A percentile compares a stretch with the other conserved stretches of the same genome.
These are phyloP conservation scores for Magnaporthiopsis rhizophila DNA, from an alignment of 2,329 filamentous ascomycete species.

Conservation along the genomic window DNA sequence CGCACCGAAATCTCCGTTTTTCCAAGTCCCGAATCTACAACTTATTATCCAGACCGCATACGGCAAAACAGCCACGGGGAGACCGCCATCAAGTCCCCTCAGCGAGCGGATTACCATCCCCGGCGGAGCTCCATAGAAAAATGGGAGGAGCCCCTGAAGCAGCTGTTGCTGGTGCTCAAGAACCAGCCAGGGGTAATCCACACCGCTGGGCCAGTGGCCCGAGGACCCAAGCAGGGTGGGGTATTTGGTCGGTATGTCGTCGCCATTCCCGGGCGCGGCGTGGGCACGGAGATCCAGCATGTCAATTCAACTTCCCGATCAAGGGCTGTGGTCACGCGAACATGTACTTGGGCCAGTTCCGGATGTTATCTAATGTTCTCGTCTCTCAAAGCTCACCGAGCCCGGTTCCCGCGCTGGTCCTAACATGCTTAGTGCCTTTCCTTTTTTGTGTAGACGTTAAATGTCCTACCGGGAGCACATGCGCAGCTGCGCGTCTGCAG, in stretches of 20 bases:
- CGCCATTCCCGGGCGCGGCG: constrained; percentile 11
- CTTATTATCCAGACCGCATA: not conserved
- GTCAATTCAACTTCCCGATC: not conserved
- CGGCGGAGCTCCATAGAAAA: constrained; percentile 17
- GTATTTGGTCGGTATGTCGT: constrained; percentile 16
- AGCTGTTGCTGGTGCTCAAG: constrained; percentile 19
- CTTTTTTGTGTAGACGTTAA: no score
- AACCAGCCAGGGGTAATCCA: constrained; percentile 19
- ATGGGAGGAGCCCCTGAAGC: constrained; percentile 21
- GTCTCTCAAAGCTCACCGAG: no score
- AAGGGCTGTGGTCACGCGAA: not conserved
- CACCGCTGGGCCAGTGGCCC: constrained; percentile 20
- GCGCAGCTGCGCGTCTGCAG: not conserved
- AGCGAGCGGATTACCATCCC: constrained; percentile 13
- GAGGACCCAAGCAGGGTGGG: constrained; percentile 21
- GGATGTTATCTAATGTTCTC: no score
- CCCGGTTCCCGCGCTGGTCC: no score
- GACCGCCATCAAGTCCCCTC: not conserved
- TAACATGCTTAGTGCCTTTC: no score
- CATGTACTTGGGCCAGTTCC: not conserved
- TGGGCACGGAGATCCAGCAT: not conserved
- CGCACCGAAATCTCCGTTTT: not conserved
- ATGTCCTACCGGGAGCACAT: not conserved
- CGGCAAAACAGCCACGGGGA: not conserved
- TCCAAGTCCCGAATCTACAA: not conserved